Evolutionary conservation across 192 early-diverging fungal genomes (phyloP), one percentile per base, ranked within the genome.

Genomic region (Kickxella alabastrina): DNA sequence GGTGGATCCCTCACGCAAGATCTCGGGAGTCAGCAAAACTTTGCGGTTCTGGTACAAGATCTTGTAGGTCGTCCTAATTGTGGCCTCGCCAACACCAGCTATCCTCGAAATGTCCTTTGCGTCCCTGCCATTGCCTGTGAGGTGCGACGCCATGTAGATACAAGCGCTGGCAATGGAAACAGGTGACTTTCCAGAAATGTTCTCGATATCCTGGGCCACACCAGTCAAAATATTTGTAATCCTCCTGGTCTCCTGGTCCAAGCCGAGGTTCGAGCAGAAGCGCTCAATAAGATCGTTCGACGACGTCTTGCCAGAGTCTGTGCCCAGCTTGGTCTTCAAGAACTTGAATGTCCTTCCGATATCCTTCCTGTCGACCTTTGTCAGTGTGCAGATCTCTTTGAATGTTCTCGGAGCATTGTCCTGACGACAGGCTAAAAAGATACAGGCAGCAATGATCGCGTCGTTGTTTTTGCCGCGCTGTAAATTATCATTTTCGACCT

Each of bases 91-190:
- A 23, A 93, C 92, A 50, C 92, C 91, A 18, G 88, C 87, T 4
- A 92, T 83, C 19, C 82, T 59, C 21, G 91, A 88, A 42, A 98
- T 90, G 14, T 91, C 87, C 45, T 79, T 82, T 1, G 92, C 88
- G 3, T 80, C 68, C 27, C 88, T 82, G 10, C 78, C 77, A 23
- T 83, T 69, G 18, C 75, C 70, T 34, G 82, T 85, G 3, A 98
- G 62, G 38, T 83, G 82, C 25, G 83, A 85, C 10, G 82, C 86
- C 79, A 96, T 82, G 56, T 92, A 98, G 41, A 98, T 87, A 32
- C 89, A 88, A 2, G 90, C 91, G 2, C 93, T 94, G 3, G 94
- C 93, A 45, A 98, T 86, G 0, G 93, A 89, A 37, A 93, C 91
- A 3, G 92, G 92, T 2, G 82, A 87, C 43, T 92, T 92, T n/a